Percentiles rank a stretch among this genome's conserved stretches.
Evolutionary conservation across 192 early-diverging fungal genomes (phyloP).

Genomic region (Lobosporangium transversale): DNA sequence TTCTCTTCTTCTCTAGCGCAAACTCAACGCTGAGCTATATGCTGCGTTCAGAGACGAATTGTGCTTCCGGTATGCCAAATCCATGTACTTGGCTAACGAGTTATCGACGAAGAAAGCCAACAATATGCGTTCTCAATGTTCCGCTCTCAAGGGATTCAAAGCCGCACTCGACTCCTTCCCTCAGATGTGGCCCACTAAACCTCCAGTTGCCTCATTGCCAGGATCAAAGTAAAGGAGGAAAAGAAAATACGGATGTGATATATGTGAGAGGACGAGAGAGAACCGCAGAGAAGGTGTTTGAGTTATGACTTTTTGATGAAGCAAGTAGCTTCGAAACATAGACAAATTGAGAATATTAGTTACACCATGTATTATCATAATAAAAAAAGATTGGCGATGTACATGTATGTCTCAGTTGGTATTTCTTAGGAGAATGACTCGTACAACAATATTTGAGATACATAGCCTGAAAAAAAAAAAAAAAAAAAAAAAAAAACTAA

Average conservation of each 20-base stretch:
- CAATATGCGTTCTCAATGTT: slow-evolving; percentile 56
- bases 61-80: slow-evolving; percentile 59
- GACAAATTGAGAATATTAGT: too few species aligned
- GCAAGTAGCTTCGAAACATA: too few species aligned
- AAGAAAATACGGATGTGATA: neutral
- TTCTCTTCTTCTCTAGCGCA: slow-evolving; percentile 39
- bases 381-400: too few species aligned
- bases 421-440: too few species aligned
- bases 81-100: slow-evolving; percentile 53
- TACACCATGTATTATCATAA: too few species aligned
- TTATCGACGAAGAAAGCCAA: slow-evolving; percentile 39
- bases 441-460: too few species aligned
- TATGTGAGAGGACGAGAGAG: too few species aligned
- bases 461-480: too few species aligned
- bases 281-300: too few species aligned
- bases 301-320: too few species aligned
- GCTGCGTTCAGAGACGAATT: slow-evolving; percentile 61
- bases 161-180: slow-evolving; percentile 36
- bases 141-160: slow-evolving; percentile 55
- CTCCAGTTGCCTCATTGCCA: neutral
- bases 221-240: neutral
- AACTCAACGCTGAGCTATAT: slow-evolving; percentile 59
- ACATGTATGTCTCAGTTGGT: too few species aligned
- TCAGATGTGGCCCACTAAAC: slow-evolving; percentile 28
- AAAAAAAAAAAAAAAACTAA: too few species aligned